Percentiles rank a stretch among this genome's conserved stretches.
Conservation (phyloP, 2,329 filamentous ascomycete genomes). For the Paracoccidioides brasiliensis region DNA sequence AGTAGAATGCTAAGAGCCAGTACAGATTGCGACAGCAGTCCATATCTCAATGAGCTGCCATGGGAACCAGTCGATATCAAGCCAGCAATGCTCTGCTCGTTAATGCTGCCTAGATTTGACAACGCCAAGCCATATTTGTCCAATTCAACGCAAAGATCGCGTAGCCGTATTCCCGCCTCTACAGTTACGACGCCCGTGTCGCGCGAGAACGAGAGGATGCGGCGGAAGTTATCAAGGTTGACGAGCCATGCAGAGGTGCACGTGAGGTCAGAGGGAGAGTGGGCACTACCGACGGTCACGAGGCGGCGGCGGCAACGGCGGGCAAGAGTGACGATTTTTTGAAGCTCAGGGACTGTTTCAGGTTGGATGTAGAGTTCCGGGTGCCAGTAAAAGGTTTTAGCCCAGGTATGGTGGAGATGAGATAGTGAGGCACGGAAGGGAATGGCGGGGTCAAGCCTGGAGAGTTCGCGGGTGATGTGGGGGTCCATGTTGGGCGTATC, state of each 20-base stretch:
- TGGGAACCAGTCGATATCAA: conserved; percentile 90
- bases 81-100: conserved; percentile 83
- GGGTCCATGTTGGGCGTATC: conserved; percentile 7
- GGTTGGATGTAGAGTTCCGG: conserved; percentile 89
- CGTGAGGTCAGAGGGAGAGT: conserved; percentile 84
- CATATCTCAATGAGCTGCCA: conserved; percentile 72
- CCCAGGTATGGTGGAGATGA: conserved; percentile 86
- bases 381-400: conserved; percentile 74
- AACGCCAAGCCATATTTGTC: conserved; percentile 65
- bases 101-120: conserved; percentile 88
- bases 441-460: conserved; percentile 46
- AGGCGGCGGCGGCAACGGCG: conserved; percentile 68
- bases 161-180: conserved; percentile 78
- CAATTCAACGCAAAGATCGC: conserved; percentile 58
- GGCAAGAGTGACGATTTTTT: conserved; percentile 70
- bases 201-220: conserved; percentile 56
- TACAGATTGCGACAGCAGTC: conserved; percentile 69
- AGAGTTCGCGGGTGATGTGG: conserved; percentile 37
- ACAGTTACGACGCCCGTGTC: conserved; percentile 57
- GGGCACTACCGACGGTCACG: conserved; percentile 75
- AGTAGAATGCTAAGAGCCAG: conserved; percentile 65
- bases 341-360: conserved; percentile 63
- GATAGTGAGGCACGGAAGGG: conserved; percentile 63
- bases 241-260: conserved; percentile 91
- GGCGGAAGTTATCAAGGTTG: conserved; percentile 74